These are phyloP conservation scores for Teratosphaeria zuluensis DNA, from an alignment of 2,329 filamentous ascomycete genomes.

Conservation along the genomic window DNA sequence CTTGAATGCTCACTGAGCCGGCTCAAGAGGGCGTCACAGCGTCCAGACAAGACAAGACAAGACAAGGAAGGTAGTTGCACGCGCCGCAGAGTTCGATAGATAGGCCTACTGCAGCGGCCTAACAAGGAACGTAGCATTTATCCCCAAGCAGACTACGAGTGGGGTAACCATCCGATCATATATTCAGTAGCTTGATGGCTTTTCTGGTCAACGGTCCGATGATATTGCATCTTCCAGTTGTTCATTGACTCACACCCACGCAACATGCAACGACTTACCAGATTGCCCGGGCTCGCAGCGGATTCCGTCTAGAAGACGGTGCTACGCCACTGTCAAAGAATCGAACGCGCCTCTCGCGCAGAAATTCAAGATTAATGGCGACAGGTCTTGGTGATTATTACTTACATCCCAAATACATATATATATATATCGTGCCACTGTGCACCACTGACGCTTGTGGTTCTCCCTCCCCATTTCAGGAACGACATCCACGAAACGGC, in stretches of 20 bases:
- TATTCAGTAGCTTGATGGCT: neutral
- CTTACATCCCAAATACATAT: neutral
- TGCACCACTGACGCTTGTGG: neutral
- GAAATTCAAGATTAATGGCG: neutral
- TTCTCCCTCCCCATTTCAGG: neutral
- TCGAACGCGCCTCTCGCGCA: neutral
- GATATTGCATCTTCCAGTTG: neutral
- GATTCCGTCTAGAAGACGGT: neutral
- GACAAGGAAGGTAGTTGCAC: neutral
- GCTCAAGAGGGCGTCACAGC: neutral
- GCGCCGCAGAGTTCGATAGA: neutral
- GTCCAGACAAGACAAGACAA: neutral
- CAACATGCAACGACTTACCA: neutral
- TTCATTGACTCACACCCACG: neutral
- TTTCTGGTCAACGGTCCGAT: neutral
- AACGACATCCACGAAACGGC: constrained; percentile 11
- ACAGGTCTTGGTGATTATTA: neutral
- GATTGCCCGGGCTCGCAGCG: neutral
- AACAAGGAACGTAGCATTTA: neutral
- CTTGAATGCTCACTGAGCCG: neutral
- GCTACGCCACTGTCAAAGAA: neutral
- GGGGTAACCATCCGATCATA: neutral
- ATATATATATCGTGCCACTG: no score
- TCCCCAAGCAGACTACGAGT: neutral
- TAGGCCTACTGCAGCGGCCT: neutral